These are phyloP conservation scores for Sphenostylis stenocarpa DNA, from an alignment of 306 rosid species.

Conservation along the genomic window DNA sequence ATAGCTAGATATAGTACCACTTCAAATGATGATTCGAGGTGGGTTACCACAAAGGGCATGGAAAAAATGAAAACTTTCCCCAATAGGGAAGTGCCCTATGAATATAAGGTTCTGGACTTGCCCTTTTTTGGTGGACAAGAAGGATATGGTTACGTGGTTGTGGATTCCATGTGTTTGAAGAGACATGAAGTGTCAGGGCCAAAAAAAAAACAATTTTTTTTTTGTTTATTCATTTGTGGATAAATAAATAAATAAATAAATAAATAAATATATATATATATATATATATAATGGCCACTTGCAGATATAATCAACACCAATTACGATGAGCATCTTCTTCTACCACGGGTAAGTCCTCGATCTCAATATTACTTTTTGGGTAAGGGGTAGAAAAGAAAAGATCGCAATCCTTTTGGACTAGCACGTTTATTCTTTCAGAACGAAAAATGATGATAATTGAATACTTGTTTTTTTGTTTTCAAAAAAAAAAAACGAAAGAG, in stretches of 20 bases:
- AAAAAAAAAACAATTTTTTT: too few species aligned
- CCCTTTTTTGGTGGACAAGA: conserved; percentile 49
- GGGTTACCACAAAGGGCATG: conserved; percentile 39
- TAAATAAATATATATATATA: background rate
- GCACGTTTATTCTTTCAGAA: conserved; percentile 12
- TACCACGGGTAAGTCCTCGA: background rate
- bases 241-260: too few species aligned
- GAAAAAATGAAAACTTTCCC: conserved; percentile 29
- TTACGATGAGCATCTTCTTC: conserved; percentile 50
- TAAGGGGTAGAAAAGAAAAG: background rate
- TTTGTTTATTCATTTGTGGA: too few species aligned
- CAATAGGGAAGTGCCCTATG: conserved; percentile 37
- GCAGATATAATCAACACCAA: conserved; percentile 28
- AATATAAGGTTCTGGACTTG: conserved; percentile 37
- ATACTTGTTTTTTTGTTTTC: too few species aligned
- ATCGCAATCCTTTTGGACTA: background rate
- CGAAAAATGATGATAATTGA: background rate
- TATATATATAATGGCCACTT: conserved; percentile 29
- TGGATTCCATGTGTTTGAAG: conserved; percentile 32
- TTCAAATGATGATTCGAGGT: conserved; percentile 34
- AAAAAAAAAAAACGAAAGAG: too few species aligned
- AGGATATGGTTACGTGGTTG: conserved; percentile 24
- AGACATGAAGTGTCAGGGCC: background rate
- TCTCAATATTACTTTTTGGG: background rate
- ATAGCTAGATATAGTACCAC: background rate